These are phyloP conservation scores for Eucalyptus sideroxylon DNA, from an alignment of 345 rosid genomes.

Conservation along the genomic window DNA sequence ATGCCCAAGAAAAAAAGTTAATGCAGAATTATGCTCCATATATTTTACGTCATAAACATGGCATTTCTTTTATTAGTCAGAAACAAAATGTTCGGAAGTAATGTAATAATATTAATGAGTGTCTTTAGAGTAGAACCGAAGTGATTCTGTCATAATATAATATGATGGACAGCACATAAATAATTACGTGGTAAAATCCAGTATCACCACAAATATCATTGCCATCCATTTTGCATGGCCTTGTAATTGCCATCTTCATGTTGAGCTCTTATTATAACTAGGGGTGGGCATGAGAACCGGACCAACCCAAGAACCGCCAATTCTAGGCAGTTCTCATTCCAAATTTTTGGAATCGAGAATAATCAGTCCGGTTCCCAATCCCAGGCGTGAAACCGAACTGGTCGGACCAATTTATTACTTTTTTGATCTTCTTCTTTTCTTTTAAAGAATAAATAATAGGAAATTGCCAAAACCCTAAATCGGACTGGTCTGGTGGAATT, in stretches of 20 bases:
- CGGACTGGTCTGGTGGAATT: accelerated
- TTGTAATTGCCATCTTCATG: not conserved
- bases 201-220: not conserved
- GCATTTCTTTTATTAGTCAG: not conserved
- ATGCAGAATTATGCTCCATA: not conserved
- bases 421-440: not conserved
- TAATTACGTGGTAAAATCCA: not conserved
- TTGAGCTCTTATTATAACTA: not conserved
- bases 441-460: not conserved
- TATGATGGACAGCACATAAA: not conserved
- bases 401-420: not conserved
- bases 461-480: not conserved
- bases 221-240: not conserved
- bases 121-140: not conserved
- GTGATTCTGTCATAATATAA: accelerated
- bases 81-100: not conserved
- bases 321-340: accelerated
- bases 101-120: not conserved
- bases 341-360: not conserved
- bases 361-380: accelerated
- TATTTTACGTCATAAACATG: not conserved
- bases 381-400: accelerated
- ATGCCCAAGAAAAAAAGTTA: not conserved
- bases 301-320: accelerated
- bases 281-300: not conserved